Evolutionary conservation across 495 filamentous ascomycete species (phyloP).

Genomic region (Extremus antarcticus): DNA sequence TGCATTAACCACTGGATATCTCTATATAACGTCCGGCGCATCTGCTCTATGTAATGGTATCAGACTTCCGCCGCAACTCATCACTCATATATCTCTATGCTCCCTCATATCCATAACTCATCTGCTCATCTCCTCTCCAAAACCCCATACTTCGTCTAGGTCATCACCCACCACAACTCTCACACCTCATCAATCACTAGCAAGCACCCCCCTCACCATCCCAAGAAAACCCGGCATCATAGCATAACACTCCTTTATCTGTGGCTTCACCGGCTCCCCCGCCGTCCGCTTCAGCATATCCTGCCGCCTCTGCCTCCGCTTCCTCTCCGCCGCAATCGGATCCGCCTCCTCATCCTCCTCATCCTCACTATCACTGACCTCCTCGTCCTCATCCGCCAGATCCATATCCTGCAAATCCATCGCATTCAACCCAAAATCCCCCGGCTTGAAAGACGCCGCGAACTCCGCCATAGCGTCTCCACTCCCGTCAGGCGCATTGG

Average conservation of each 20-base stretch:
- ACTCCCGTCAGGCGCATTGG: background rate
- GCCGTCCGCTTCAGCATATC: conserved; percentile 72
- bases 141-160: background rate
- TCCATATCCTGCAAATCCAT: conserved; percentile 68
- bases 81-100: background rate
- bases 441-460: conserved; percentile 15
- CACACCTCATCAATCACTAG: conserved; percentile 41
- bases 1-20: no score
- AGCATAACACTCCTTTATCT: conserved; percentile 64
- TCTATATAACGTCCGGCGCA: no score
- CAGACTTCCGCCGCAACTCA: background rate
- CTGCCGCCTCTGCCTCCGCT: conserved; percentile 57
- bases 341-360: conserved; percentile 53
- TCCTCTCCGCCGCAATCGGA: conserved; percentile 77
- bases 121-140: background rate
- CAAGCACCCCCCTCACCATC: conserved; percentile 79
- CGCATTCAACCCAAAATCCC: conserved; percentile 68
- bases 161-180: background rate
- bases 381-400: conserved; percentile 61
- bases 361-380: conserved; percentile 49
- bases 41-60: background rate
- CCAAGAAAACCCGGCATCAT: conserved; percentile 66
- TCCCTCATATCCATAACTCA: background rate
- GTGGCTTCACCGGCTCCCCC: conserved; percentile 82
- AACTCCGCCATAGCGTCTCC: conserved; percentile 1